Conservation (phyloP, 305 asterid species). For the Fraxinus greggii region DNA sequence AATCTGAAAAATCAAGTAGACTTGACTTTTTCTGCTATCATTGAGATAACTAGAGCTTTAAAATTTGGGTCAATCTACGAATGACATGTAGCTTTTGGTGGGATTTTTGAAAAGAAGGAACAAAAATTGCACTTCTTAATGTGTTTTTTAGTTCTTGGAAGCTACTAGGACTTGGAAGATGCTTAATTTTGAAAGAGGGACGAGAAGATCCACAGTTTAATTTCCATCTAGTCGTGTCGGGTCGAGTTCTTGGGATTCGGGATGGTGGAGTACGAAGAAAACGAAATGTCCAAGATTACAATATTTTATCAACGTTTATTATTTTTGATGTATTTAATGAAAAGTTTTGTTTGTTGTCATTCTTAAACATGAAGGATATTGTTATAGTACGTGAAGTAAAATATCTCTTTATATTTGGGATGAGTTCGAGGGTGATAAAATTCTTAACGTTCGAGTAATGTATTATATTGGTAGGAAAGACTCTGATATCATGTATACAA, state of each 20-base stretch:
- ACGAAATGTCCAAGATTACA: background rate
- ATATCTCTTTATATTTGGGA: background rate
- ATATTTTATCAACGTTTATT: too few relatives aligned
- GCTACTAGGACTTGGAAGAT: slow-evolving; percentile 29
- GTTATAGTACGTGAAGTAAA: background rate
- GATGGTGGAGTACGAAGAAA: background rate
- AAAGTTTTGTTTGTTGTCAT: background rate
- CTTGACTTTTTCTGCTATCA: slow-evolving; percentile 1
- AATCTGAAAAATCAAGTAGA: background rate
- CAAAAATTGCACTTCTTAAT: background rate
- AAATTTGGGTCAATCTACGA: slow-evolving; percentile 10
- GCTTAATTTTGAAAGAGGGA: slow-evolving; percentile 10
- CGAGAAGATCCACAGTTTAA: background rate
- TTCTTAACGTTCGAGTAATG: background rate
- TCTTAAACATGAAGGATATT: background rate
- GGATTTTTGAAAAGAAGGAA: background rate
- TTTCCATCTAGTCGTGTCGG: background rate
- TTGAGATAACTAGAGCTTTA: slow-evolving; percentile 22
- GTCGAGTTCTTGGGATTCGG: background rate
- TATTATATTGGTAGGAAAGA: background rate
- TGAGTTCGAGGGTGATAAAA: background rate
- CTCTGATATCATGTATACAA: background rate
- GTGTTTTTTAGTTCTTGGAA: slow-evolving; percentile 28
- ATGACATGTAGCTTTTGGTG: slow-evolving; percentile 24
- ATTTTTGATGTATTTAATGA: background rate